Percentiles rank a stretch among this genome's conserved stretches.
These are phyloP conservation scores for Calonectria leucothoes DNA, from an alignment of 2,329 filamentous ascomycete genomes.

Conservation along the genomic window DNA sequence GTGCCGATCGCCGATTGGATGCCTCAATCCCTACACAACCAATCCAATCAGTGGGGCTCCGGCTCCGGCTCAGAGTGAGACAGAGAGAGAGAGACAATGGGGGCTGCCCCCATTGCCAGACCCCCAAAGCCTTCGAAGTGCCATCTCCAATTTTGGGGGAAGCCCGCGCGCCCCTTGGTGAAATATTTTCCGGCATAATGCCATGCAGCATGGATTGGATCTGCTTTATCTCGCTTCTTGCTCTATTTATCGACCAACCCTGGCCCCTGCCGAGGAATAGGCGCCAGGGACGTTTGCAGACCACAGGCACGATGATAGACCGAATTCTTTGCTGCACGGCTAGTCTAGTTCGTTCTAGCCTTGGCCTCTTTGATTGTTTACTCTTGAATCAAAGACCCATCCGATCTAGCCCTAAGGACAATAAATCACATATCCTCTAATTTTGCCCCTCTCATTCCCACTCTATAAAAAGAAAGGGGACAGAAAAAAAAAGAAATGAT, in stretches of 20 bases:
- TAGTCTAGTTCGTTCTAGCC: background rate
- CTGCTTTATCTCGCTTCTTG: constrained; percentile 8
- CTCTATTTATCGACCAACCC: background rate
- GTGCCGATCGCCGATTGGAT: constrained; percentile 20
- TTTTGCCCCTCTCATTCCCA: background rate
- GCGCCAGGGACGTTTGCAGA: background rate
- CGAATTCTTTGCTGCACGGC: background rate
- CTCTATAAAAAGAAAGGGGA: constrained; percentile 5
- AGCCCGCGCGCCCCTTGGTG: background rate
- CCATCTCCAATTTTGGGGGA: constrained; percentile 33
- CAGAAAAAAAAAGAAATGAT: background rate
- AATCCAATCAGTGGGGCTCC: constrained; percentile 36
- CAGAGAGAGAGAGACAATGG: too few relatives aligned
- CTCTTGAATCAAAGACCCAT: background rate
- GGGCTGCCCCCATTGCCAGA: constrained; percentile 35
- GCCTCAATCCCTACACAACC: constrained; percentile 38
- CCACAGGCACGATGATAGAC: background rate
- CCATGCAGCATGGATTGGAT: background rate
- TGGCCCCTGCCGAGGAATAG: background rate
- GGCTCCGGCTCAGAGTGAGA: background rate
- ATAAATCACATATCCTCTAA: background rate
- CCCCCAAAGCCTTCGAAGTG: constrained; percentile 34
- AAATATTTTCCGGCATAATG: constrained; percentile 2
- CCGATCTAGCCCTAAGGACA: background rate
- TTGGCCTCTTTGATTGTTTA: background rate